Conservation (phyloP, 1,139 yeast genomes). For the Debaryomyces subglobosus region DNA sequence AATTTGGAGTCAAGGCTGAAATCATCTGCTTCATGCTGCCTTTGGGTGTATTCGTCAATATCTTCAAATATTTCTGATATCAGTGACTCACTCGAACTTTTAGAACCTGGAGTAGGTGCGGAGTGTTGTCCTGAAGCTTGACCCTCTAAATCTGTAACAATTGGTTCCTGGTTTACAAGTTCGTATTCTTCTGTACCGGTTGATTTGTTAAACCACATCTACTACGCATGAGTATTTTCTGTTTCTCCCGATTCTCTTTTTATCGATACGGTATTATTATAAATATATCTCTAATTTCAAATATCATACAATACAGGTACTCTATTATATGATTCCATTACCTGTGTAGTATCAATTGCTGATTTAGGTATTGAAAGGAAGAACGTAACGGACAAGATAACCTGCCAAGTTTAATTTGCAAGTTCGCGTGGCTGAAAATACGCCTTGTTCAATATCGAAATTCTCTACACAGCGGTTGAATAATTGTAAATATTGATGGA, state of each 20-base stretch:
- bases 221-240: background rate
- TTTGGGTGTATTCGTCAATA: slow-evolving; percentile 23
- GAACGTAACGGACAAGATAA: background rate
- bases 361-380: slow-evolving; percentile 1
- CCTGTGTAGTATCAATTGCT: slow-evolving; percentile 1
- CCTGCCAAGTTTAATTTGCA: slow-evolving; percentile 3
- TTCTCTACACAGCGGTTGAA: background rate
- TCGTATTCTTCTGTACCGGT: slow-evolving; percentile 25
- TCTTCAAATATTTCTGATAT: slow-evolving; percentile 36
- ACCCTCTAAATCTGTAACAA: slow-evolving; percentile 1
- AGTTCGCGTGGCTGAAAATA: background rate
- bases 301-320: background rate
- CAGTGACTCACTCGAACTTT: slow-evolving; percentile 21
- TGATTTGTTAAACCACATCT: slow-evolving; percentile 8
- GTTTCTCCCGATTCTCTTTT: background rate
- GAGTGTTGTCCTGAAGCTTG: background rate
- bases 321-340: background rate
- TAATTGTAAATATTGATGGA: background rate
- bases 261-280: background rate
- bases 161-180: slow-evolving; percentile 21
- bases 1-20: slow-evolving; percentile 30
- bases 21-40: slow-evolving; percentile 18
- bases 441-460: slow-evolving; percentile 1
- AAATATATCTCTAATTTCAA: background rate
- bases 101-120: background rate